Base-by-base conservation (phyloP, 495 filamentous ascomycete species). In the Geopyxis carbonaria region DNA sequence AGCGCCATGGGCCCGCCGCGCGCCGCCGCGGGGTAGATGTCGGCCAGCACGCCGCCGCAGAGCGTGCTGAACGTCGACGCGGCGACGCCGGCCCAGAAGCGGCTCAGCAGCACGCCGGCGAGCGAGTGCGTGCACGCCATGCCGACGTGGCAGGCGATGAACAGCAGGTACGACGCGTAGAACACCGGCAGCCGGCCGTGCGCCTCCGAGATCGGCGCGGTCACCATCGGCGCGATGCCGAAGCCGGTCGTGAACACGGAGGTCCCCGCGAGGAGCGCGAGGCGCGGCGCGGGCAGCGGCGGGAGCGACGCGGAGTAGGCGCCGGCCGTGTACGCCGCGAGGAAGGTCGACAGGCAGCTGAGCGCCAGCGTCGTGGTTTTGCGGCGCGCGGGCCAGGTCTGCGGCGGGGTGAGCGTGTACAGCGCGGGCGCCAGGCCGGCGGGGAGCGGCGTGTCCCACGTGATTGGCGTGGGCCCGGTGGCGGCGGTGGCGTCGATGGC, bases 1-100 rank as follows among this genome's bases (percentile, higher is more conserved):
- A 91, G 50, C 2, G 83, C 77, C 87, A 95, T 95, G 3, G 86
- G 80, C 2, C 77, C 81, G 47, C 93, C 93, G 22, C 87, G 64
- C 25, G 77, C 78, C 43, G 80, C 58, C 6, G 78, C 69, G 24
- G 76, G 74, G 57, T 84, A 94, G 43, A 93, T 76, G 48, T 95
- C 87, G 37, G 76, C 76, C 22, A 95, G 77, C 5, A 94, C 79
- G 0, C 87, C 87, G 23, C 87, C 87, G 2, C 93, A 81, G 77
- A 93, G 87, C 9, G 83, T 91, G 3, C 73, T 78, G 55, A 93
- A 93, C 0, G 86, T 87, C 1, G 72, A 79, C 13, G 70, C 73
- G 6, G 76, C 78, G 10, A 75, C 71, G 0, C 87, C 86, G 9
- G 71, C 68, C 27, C 87, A 69, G 45, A 93, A 78, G 7, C 86